A percentile compares a stretch with the other conserved stretches of the same genome.
Evolutionary conservation across 352 stramenopile genomes (phyloP).

Genomic region (Phytophthora vignae): DNA sequence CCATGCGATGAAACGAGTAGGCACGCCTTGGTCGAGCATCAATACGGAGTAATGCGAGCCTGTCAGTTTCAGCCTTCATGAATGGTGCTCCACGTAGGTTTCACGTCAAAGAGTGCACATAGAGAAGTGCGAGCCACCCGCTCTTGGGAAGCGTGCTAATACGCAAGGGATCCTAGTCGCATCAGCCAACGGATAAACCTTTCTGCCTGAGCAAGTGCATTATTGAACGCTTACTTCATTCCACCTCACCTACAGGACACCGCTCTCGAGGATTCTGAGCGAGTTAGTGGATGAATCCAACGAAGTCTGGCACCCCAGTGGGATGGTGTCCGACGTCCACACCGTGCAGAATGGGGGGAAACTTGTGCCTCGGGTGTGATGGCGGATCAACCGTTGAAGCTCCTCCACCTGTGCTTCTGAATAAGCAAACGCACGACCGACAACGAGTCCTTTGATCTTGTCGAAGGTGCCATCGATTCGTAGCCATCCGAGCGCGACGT

Average conservation of each 20-base stretch:
- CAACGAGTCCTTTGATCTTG: conserved; percentile 57
- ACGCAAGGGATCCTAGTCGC: conserved; percentile 16
- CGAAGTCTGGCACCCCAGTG: conserved; percentile 50
- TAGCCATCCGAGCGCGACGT: conserved; percentile 55
- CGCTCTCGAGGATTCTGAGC: conserved; percentile 45
- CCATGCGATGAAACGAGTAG: background rate
- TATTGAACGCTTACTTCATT: background rate
- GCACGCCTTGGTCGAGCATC: conserved; percentile 8
- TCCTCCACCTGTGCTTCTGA: conserved; percentile 46
- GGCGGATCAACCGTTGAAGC: conserved; percentile 54
- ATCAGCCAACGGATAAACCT: conserved; percentile 1
- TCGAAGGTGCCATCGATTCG: conserved; percentile 56
- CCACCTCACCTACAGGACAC: conserved; percentile 21
- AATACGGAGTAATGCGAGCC: background rate
- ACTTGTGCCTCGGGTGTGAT: conserved; percentile 54
- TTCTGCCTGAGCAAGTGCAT: background rate
- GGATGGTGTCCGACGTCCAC: conserved; percentile 61
- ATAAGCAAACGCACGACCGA: conserved; percentile 62
- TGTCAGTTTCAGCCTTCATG: conserved; percentile 8
- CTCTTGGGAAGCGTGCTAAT: conserved; percentile 6
- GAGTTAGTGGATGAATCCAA: conserved; percentile 45
- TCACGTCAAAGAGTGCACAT: conserved; percentile 1
- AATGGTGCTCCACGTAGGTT: conserved; percentile 2
- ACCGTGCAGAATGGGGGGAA: conserved; percentile 74
- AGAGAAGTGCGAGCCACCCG: background rate